Evolutionary conservation across 257 asterid species (phyloP).

Genomic region (Leptodermis oblonga): DNA sequence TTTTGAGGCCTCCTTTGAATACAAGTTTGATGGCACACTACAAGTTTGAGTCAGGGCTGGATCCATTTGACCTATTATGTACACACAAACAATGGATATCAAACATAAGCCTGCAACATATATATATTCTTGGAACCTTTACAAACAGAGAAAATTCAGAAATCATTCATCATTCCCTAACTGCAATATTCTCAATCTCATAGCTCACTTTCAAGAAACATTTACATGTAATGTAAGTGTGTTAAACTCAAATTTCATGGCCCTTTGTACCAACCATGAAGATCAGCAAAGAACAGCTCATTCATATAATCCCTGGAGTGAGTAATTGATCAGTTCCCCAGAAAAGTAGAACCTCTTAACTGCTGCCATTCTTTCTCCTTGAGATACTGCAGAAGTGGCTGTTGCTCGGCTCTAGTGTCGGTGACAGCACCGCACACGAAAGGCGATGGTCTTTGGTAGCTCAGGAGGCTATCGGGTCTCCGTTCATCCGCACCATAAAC

Average conservation of each 20-base stretch:
- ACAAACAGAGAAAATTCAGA: background rate
- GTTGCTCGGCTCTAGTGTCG: conserved; percentile 51
- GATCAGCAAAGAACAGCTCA: background rate
- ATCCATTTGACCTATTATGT: background rate
- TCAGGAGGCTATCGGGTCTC: conserved; percentile 34
- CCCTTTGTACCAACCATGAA: background rate
- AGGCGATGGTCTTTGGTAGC: conserved; percentile 55
- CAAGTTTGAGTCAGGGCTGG: too few species aligned
- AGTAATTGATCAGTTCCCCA: conserved; percentile 41
- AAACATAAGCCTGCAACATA: background rate
- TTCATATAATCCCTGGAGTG: background rate
- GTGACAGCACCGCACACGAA: conserved; percentile 44
- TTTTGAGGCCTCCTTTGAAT: too few species aligned
- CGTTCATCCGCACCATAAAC: conserved; percentile 42
- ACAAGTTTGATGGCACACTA: too few species aligned
- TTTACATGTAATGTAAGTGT: background rate
- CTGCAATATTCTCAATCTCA: background rate
- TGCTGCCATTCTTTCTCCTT: conserved; percentile 75
- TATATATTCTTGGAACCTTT: background rate
- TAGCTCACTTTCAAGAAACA: background rate
- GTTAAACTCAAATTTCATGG: background rate
- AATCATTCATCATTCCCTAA: background rate
- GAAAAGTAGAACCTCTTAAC: conserved; percentile 49
- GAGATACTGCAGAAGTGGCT: conserved; percentile 55
- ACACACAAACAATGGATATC: background rate